phyloP scores from a whole-genome alignment of 768 basidiomycete species.

The Xerocomellus amylosporus region DNA sequence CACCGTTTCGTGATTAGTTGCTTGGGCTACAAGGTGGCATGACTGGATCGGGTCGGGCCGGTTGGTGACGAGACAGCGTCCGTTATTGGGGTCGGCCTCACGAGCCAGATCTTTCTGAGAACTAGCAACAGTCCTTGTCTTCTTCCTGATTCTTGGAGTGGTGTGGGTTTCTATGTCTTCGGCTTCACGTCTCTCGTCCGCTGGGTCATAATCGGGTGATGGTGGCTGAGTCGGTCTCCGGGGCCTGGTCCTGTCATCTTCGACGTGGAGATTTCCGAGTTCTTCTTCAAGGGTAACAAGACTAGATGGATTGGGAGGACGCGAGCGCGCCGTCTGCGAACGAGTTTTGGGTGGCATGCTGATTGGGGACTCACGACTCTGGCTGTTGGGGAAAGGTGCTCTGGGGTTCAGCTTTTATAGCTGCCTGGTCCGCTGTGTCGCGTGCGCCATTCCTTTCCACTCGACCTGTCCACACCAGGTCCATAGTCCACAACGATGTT shows the following conservation, averaged over 20 bases:
- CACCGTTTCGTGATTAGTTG: neutral
- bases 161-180: neutral
- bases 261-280: too few species aligned
- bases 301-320: too few species aligned
- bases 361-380: too few species aligned
- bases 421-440: neutral
- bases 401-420: neutral
- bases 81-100: neutral
- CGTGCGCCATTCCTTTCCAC: neutral
- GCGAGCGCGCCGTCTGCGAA: too few species aligned
- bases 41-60: neutral
- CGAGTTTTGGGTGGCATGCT: neutral
- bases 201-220: neutral
- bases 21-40: neutral
- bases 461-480: neutral
- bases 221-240: neutral
- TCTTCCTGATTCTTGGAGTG: neutral
- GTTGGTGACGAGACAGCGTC: slow-evolving; percentile 1
- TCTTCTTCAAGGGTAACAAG: too few species aligned
- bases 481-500: neutral
- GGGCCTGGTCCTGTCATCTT: too few species aligned
- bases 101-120: neutral
- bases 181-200: neutral
- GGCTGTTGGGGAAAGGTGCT: too few species aligned
- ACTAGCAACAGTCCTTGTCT: neutral